These are phyloP conservation scores for Trypanosomatidae sp. DNA, from an alignment of 208 protist species.

Conservation along the genomic window DNA sequence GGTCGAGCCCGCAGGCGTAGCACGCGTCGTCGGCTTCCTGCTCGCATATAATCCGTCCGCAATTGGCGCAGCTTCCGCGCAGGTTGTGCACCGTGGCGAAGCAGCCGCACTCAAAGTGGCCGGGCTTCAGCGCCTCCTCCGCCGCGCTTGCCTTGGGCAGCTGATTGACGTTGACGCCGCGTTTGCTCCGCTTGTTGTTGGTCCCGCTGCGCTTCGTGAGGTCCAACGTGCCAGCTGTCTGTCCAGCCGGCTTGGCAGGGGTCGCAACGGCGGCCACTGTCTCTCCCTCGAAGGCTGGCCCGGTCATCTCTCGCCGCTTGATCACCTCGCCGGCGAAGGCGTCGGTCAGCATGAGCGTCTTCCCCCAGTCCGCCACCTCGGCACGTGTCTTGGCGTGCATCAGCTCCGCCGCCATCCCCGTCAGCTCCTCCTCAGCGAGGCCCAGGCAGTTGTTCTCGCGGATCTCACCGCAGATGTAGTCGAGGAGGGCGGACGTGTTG, in stretches of 20 bases:
- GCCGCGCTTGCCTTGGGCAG: conserved; percentile 17
- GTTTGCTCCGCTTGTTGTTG: conserved; percentile 18
- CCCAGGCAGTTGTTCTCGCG: conserved; percentile 73
- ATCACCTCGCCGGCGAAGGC: conserved; percentile 66
- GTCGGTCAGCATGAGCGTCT: conserved; percentile 79
- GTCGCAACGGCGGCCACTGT: neutral
- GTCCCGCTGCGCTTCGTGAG: conserved; percentile 11
- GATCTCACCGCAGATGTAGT: conserved; percentile 65
- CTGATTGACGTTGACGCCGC: conserved; percentile 29
- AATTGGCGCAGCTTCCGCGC: conserved; percentile 84
- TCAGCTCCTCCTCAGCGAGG: conserved; percentile 69
- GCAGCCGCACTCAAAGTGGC: conserved; percentile 85
- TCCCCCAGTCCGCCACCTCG: conserved; percentile 76
- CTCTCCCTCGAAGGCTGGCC: conserved; percentile 67
- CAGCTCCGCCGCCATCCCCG: conserved; percentile 62
- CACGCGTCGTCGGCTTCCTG: conserved; percentile 80
- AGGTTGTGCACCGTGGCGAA: conserved; percentile 82
- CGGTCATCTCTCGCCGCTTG: conserved; percentile 47
- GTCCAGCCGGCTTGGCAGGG: neutral
- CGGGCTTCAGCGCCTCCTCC: conserved; percentile 52
- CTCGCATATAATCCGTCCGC: conserved; percentile 90
- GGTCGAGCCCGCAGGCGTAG: conserved; percentile 82
- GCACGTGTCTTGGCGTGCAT: conserved; percentile 41
- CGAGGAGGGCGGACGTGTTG: too few relatives aligned
- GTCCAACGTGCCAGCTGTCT: neutral